phyloP scores from a whole-genome alignment of 2,329 filamentous ascomycete species.

The Paraconiothyrium sp. region DNA sequence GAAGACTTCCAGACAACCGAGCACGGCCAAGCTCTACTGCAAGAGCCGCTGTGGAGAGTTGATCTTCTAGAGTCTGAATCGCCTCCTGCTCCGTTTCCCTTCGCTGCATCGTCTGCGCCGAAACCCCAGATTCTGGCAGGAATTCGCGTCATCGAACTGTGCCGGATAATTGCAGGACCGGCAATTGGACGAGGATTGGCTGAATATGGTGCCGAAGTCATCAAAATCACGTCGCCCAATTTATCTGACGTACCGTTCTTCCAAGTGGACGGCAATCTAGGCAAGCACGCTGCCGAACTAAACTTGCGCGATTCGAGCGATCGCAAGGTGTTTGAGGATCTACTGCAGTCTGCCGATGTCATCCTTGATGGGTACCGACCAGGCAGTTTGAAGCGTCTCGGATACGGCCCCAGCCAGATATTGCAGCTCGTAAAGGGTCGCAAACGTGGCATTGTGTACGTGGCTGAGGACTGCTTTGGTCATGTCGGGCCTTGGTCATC shows the following conservation, averaged over 20 bases:
- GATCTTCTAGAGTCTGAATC: constrained; percentile 61
- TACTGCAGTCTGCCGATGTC: constrained; percentile 71
- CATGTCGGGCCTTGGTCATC: constrained; percentile 70
- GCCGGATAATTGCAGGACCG: constrained; percentile 79
- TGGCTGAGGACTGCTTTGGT: constrained; percentile 77
- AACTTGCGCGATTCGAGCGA: constrained; percentile 68
- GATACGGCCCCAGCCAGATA: constrained; percentile 68
- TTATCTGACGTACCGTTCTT: constrained; percentile 78
- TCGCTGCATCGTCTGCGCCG: constrained; percentile 50
- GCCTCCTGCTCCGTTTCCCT: constrained; percentile 58
- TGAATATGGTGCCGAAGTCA: constrained; percentile 78
- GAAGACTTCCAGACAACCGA: constrained; percentile 51
- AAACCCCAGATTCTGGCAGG: constrained; percentile 60
- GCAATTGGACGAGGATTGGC: constrained; percentile 75
- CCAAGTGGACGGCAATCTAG: constrained; percentile 76
- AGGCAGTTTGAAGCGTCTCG: constrained; percentile 69
- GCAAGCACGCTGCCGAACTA: constrained; percentile 72
- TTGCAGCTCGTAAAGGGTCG: constrained; percentile 62
- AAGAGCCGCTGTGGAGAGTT: constrained; percentile 59
- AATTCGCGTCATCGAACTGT: constrained; percentile 77
- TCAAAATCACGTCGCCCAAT: constrained; percentile 74
- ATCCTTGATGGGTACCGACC: constrained; percentile 76
- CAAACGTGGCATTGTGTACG: constrained; percentile 72
- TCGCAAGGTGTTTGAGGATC: constrained; percentile 64
- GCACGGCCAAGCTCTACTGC: constrained; percentile 53